These are phyloP conservation scores for Yarrowia hollandica DNA, from an alignment of 805 yeast species.

Conservation along the genomic window DNA sequence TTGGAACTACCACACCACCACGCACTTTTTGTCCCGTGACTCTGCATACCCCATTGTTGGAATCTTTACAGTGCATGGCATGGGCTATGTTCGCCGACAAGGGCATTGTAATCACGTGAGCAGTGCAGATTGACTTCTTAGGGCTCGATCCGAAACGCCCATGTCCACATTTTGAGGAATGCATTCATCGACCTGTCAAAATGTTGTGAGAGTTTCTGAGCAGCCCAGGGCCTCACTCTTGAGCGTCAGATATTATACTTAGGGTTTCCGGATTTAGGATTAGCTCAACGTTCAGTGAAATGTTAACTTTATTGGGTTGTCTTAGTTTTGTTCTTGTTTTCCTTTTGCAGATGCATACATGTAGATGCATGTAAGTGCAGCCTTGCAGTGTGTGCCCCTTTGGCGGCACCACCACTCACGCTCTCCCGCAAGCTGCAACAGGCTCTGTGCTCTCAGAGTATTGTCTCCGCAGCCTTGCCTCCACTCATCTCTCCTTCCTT, in stretches of 20 bases:
- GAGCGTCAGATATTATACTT: not conserved
- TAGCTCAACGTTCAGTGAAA: conserved; percentile 6
- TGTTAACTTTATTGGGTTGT: not conserved
- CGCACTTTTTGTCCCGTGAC: no score
- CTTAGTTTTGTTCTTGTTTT: not conserved
- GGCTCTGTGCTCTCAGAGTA: not conserved
- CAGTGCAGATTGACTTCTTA: not conserved
- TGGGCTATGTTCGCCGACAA: not conserved
- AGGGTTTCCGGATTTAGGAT: conserved; percentile 1
- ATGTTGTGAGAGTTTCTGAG: not conserved
- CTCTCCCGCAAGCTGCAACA: conserved; percentile 26
- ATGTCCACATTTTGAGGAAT: not conserved
- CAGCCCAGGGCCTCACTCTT: not conserved
- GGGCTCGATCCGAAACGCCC: conserved; percentile 5
- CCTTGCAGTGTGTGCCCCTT: conserved; percentile 26
- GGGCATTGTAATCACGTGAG: not conserved
- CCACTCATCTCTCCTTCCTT: conserved; percentile 6
- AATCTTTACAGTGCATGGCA: not conserved
- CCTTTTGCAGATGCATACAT: conserved; percentile 10
- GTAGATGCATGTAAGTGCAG: conserved; percentile 14
- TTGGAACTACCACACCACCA: no score
- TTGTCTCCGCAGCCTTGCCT: conserved; percentile 21
- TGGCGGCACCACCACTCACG: conserved; percentile 28
- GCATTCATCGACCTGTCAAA: not conserved
- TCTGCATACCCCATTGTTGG: conserved; percentile 3